A percentile compares a stretch with the other conserved stretches of the same genome.
phyloP scores from a whole-genome alignment of 371 early-diverging fungal species.

The Rhizopus stolonifer region DNA sequence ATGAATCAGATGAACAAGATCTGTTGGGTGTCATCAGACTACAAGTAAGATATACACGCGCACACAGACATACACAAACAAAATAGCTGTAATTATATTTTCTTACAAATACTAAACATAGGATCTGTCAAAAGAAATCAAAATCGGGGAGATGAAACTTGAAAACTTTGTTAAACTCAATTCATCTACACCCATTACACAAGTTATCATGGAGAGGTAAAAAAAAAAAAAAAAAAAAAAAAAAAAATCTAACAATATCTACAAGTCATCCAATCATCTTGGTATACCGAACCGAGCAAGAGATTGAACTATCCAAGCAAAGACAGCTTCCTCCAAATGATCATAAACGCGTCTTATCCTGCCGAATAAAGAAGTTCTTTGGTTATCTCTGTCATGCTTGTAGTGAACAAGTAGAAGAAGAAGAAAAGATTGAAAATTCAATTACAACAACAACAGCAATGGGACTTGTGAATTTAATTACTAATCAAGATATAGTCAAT shows the following conservation, averaged over 20 bases:
- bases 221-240: background rate
- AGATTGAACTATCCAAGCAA: constrained; percentile 6
- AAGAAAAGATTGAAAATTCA: background rate
- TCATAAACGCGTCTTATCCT: background rate
- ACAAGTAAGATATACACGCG: background rate
- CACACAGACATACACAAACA: no score
- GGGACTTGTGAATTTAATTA: constrained; percentile 15
- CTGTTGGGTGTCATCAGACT: background rate
- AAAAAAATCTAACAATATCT: background rate
- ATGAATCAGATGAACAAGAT: background rate
- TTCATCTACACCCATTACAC: constrained; percentile 7
- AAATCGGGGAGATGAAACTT: constrained; percentile 14
- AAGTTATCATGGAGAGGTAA: background rate
- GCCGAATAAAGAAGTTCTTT: background rate
- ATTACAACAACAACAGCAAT: constrained; percentile 6
- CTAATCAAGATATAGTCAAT: constrained; percentile 8
- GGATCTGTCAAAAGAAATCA: background rate
- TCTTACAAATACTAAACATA: background rate
- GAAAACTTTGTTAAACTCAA: constrained; percentile 8
- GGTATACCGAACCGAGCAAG: constrained; percentile 18
- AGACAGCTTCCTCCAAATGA: background rate
- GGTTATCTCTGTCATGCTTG: background rate
- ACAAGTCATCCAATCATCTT: background rate
- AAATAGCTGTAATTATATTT: no score
- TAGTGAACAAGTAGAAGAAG: background rate